Percentiles rank a stretch among this genome's conserved stretches.
Evolutionary conservation across 2,329 filamentous ascomycete genomes (phyloP).

Genomic region (Endoconidiophora laricicola): DNA sequence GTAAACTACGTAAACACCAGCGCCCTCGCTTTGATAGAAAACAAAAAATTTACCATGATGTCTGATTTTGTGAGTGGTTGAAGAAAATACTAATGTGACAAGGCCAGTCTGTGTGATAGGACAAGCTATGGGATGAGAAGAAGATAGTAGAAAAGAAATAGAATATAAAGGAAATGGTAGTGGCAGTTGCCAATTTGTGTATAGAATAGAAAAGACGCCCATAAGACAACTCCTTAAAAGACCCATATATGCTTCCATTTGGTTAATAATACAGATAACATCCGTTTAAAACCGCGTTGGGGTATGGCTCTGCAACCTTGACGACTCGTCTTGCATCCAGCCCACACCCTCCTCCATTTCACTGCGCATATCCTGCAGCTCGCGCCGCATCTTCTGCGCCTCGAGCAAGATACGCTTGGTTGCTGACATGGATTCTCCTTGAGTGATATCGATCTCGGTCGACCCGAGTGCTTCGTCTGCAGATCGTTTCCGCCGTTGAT

Average conservation of each 20-base stretch:
- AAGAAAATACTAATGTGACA: too few relatives aligned
- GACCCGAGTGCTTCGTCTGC: constrained; percentile 17
- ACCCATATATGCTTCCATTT: too few relatives aligned
- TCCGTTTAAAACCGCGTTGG: not conserved
- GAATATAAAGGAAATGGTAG: too few relatives aligned
- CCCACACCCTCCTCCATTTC: constrained; percentile 30
- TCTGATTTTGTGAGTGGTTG: too few relatives aligned
- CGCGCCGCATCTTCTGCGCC: constrained; percentile 23
- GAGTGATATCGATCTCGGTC: constrained; percentile 5
- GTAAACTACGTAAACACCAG: not conserved
- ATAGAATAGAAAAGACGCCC: too few relatives aligned
- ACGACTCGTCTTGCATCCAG: constrained; percentile 31
- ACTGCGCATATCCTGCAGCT: constrained; percentile 26
- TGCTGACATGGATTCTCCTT: constrained; percentile 13
- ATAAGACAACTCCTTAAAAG: too few relatives aligned
- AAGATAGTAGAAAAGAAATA: too few relatives aligned
- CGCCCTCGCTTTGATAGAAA: not conserved
- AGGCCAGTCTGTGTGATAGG: too few relatives aligned
- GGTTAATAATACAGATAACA: too few relatives aligned
- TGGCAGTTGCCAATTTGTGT: too few relatives aligned
- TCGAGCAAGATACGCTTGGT: constrained; percentile 27
- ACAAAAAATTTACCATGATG: too few relatives aligned
- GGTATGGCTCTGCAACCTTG: constrained; percentile 24
- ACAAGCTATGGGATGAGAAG: too few relatives aligned
- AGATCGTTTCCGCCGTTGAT: constrained; percentile 20